Percentiles rank a stretch among this genome's conserved stretches.
These are phyloP conservation scores for Fusarium multiceps DNA, from an alignment of 2,329 filamentous ascomycete genomes.

Conservation along the genomic window DNA sequence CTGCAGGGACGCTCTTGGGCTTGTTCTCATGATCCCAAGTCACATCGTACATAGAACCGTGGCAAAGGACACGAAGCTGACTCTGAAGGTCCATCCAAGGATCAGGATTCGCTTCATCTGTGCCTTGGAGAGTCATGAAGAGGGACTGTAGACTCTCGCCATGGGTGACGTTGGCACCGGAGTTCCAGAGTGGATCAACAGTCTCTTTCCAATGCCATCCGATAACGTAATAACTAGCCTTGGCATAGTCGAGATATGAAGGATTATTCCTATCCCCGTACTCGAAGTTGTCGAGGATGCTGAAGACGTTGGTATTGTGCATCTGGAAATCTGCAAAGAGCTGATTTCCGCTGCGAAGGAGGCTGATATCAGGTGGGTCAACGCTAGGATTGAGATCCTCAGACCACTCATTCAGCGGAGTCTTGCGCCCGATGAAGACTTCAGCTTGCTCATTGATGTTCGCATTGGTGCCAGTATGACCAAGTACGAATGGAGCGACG, in stretches of 20 bases:
- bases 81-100: conserved; percentile 31
- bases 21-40: conserved; percentile 47
- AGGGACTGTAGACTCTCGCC: not conserved
- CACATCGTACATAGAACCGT: conserved; percentile 55
- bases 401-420: not conserved
- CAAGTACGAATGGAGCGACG: not conserved
- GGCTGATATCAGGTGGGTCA: not conserved
- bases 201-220: not conserved
- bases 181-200: not conserved
- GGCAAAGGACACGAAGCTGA: conserved; percentile 44
- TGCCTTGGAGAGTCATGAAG: not conserved
- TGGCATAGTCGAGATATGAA: not conserved
- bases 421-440: not conserved
- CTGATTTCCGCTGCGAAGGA: not conserved
- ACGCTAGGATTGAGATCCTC: not conserved
- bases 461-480: not conserved
- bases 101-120: not conserved
- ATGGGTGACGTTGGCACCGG: not conserved
- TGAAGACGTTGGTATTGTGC: not conserved
- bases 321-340: conserved; percentile 1
- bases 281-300: not conserved
- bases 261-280: not conserved
- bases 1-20: conserved; percentile 48
- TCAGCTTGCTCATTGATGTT: not conserved
- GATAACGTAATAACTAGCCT: not conserved